Percentiles rank a stretch among this genome's conserved stretches.
These are phyloP conservation scores for Fusarium nurragi DNA, from an alignment of 2,329 filamentous ascomycete genomes.

Conservation along the genomic window DNA sequence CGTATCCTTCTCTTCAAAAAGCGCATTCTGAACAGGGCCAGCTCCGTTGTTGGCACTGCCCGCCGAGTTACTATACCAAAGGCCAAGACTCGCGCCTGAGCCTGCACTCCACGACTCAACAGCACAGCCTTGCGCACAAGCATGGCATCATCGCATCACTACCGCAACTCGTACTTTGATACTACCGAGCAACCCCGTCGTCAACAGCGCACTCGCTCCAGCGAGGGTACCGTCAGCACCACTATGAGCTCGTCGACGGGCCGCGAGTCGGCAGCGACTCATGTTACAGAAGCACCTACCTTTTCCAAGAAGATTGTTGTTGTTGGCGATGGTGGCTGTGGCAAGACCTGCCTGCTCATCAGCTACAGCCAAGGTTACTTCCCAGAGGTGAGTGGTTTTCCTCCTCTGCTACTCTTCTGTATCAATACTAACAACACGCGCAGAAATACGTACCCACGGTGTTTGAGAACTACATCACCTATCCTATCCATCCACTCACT, in stretches of 20 bases:
- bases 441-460: conserved; percentile 99
- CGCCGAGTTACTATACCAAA: not conserved
- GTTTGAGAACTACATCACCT: conserved; percentile 99
- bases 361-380: conserved; percentile 99
- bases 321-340: conserved; percentile 96
- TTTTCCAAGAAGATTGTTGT: conserved; percentile 99
- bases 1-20: not conserved
- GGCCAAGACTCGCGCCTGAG: conserved; percentile 35
- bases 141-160: conserved; percentile 65
- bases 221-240: conserved; percentile 91
- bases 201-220: conserved; percentile 71
- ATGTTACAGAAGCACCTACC: conserved; percentile 87
- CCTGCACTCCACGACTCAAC: conserved; percentile 24
- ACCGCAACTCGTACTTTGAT: conserved; percentile 64
- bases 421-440: conserved; percentile 12
- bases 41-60: not conserved
- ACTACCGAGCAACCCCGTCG: conserved; percentile 53
- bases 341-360: conserved; percentile 98
- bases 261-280: conserved; percentile 80
- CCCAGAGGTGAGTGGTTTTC: conserved; percentile 77
- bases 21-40: conserved; percentile 7
- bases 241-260: conserved; percentile 79
- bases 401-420: not conserved
- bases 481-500: conserved; percentile 85
- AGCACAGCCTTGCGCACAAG: conserved; percentile 39